These are phyloP conservation scores for Daldinia bambusicola DNA, from an alignment of 495 filamentous ascomycete genomes.

Conservation along the genomic window DNA sequence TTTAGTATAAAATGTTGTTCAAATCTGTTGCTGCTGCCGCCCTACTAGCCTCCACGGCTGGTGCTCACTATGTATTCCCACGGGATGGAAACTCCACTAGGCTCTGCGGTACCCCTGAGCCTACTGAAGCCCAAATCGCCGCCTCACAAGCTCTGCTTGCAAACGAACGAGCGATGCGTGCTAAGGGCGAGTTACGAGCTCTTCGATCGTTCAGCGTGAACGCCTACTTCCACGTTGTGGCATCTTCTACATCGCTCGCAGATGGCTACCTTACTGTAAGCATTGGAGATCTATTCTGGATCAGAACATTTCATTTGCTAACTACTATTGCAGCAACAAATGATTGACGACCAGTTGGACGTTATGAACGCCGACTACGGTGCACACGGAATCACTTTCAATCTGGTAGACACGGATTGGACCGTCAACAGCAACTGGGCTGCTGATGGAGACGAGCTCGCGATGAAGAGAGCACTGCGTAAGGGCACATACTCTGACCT, in stretches of 20 bases:
- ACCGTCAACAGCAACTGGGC: conserved; percentile 70
- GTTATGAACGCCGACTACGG: conserved; percentile 63
- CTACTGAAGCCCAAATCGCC: conserved; percentile 51
- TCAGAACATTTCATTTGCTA: conserved; percentile 24
- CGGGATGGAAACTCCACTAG: conserved; percentile 33
- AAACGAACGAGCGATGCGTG: conserved; percentile 40
- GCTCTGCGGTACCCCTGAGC: conserved; percentile 56
- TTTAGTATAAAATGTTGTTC: conserved; percentile 50
- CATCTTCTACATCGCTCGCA: conserved; percentile 54
- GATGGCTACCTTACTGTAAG: conserved; percentile 63
- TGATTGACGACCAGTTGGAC: conserved; percentile 56
- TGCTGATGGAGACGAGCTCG: conserved; percentile 56
- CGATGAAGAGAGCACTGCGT: conserved; percentile 69
- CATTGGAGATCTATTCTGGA: neutral
- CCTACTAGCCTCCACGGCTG: conserved; percentile 46
- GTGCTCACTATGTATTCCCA: conserved; percentile 42
- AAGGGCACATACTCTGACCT: conserved; percentile 68
- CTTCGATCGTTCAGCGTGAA: conserved; percentile 56
- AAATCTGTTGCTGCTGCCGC: conserved; percentile 46
- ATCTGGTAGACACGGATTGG: conserved; percentile 60
- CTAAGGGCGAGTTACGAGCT: conserved; percentile 39
- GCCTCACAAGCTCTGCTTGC: conserved; percentile 47
- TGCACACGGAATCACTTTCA: conserved; percentile 64
- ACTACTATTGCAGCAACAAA: conserved; percentile 43
- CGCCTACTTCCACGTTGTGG: conserved; percentile 72